Evolutionary conservation across 768 basidiomycete genomes (phyloP), one percentile per base, ranked within the genome.

Genomic region (Amanita muscaria): DNA sequence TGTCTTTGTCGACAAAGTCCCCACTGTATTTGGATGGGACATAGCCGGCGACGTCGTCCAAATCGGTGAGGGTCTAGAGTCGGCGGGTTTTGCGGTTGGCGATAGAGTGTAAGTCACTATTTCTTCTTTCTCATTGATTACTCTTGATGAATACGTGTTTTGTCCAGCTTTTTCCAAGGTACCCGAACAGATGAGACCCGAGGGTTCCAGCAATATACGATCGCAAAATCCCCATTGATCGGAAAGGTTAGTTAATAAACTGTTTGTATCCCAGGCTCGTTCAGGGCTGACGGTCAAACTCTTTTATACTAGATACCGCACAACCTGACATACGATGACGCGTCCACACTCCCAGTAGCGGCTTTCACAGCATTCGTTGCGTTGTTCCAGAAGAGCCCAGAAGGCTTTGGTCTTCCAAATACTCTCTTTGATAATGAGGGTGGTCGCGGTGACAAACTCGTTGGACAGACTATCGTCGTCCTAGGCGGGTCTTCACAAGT

Each of bases 291-390:
- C n/a, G n/a, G n/a, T n/a, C n/a, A n/a, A n/a, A n/a, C n/a, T n/a
- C n/a, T n/a, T n/a, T n/a, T n/a, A n/a, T n/a, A n/a, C n/a, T n/a
- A n/a, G 61, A 64, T 75, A 23, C 73, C 72, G 2, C 53, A 55
- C 19, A 64, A 59, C 43, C 19, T 71, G 35, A 62, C 68, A 5
- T 70, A 66, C 47, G 72, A 72, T 11, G 56, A 69, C 34, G 73
- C 66, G 1, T 53, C 69, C 3, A 63, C 70, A 9, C 51, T 74
- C 18, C 68, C 73, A 9, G 56, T 70, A 10, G 69, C 63, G 3
- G 47, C 71, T 31, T 64, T 29, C 27, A 29, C 27, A 24, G 69
- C 72, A 15, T 62, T 64, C 22, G 55, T 68, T 7, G 40, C 72
- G 58, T 4, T 56, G 14, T 56, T 52, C 25, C 33, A 48, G 19